These are phyloP conservation scores for Salvia hispanica DNA, from an alignment of 257 asterid genomes.

Conservation along the genomic window DNA sequence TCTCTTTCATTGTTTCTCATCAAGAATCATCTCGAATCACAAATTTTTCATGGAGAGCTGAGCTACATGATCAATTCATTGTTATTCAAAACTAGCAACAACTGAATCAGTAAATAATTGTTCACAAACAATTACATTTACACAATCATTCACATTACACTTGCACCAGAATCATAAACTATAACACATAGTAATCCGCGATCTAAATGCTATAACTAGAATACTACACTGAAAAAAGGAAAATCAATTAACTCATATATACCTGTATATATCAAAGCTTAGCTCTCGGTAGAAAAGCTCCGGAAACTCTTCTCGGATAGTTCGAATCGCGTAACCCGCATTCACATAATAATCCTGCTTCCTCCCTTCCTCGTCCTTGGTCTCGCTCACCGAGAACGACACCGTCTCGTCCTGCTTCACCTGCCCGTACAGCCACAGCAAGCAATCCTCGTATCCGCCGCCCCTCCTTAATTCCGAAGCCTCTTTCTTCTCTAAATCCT, in stretches of 20 bases:
- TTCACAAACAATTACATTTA: conserved; percentile 6
- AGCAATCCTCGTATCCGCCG: conserved; percentile 30
- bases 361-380: conserved; percentile 58
- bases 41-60: not conserved
- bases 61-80: conserved; percentile 1
- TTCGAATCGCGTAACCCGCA: conserved; percentile 88
- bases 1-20: not conserved
- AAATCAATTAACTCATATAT: not conserved
- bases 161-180: no score
- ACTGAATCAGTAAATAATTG: no score
- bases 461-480: conserved; percentile 48
- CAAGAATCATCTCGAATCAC: not conserved
- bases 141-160: conserved; percentile 1
- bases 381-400: conserved; percentile 42
- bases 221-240: not conserved
- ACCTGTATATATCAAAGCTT: conserved; percentile 90
- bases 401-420: conserved; percentile 52
- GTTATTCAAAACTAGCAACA: conserved; percentile 1
- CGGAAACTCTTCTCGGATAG: conserved; percentile 88
- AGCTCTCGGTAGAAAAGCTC: conserved; percentile 70
- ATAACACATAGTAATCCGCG: no score
- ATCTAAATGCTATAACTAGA: not conserved
- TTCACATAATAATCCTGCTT: conserved; percentile 79
- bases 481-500: conserved; percentile 55
- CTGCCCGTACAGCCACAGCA: conserved; percentile 55